These are phyloP conservation scores for Epichloe gansuensis DNA, from an alignment of 2,329 filamentous ascomycete genomes.

Conservation along the genomic window DNA sequence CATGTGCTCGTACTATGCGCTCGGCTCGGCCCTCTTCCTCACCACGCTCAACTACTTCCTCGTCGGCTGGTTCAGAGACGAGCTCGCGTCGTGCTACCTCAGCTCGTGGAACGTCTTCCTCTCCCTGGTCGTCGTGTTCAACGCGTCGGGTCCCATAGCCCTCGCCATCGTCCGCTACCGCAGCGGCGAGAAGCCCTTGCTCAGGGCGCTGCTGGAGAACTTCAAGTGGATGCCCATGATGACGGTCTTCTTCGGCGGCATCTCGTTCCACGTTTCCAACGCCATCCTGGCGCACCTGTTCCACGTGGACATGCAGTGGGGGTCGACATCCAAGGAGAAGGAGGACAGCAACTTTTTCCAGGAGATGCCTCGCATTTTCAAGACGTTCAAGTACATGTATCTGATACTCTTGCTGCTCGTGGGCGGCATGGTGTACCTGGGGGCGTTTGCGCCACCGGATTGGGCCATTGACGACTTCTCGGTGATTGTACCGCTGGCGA, in stretches of 20 bases:
- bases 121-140: constrained; percentile 52
- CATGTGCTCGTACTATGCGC: constrained; percentile 59
- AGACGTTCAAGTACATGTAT: constrained; percentile 40
- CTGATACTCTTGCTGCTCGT: constrained; percentile 34
- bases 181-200: constrained; percentile 37
- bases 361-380: constrained; percentile 41
- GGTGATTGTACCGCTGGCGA: constrained; percentile 44
- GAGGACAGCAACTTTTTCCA: constrained; percentile 43
- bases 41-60: constrained; percentile 59
- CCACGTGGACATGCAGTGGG: constrained; percentile 34
- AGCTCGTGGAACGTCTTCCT: constrained; percentile 53
- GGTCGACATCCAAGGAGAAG: constrained; percentile 45
- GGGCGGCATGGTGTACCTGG: constrained; percentile 34
- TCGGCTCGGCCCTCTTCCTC: constrained; percentile 53
- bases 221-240: constrained; percentile 49
- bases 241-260: constrained; percentile 30
- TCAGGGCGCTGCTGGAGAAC: constrained; percentile 30
- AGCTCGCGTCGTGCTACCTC: constrained; percentile 54
- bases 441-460: constrained; percentile 32
- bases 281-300: constrained; percentile 31
- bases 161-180: constrained; percentile 52
- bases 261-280: constrained; percentile 28
- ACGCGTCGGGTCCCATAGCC: constrained; percentile 44
- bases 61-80: constrained; percentile 57
- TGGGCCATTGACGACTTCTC: constrained; percentile 47